phyloP scores from a whole-genome alignment of 1,284 basidiomycete species.

The Phlebopus sp. region DNA sequence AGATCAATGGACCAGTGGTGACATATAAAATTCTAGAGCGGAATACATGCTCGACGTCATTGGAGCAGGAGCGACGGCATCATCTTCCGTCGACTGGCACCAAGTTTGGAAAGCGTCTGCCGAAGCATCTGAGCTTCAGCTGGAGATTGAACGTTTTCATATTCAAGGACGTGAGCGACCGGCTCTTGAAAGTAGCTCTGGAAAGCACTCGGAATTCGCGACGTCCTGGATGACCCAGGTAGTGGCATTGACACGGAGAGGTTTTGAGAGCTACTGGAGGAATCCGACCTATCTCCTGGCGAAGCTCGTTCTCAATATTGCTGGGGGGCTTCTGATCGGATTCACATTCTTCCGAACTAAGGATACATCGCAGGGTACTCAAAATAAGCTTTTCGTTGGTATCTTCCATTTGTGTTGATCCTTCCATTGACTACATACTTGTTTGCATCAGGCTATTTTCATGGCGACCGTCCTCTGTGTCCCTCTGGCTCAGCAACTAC shows the following conservation, averaged over 20 bases:
- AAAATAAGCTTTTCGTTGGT: slow-evolving; percentile 72
- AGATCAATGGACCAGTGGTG: neutral
- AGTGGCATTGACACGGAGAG: slow-evolving; percentile 37
- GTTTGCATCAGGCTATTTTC: slow-evolving; percentile 35
- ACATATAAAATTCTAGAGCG: slow-evolving; percentile 35
- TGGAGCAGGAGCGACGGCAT: slow-evolving; percentile 55
- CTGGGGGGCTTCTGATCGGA: slow-evolving; percentile 57
- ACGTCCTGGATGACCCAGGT: slow-evolving; percentile 47
- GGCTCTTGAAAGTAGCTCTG: slow-evolving; percentile 20
- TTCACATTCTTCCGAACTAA: slow-evolving; percentile 66
- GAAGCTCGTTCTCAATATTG: slow-evolving; percentile 58
- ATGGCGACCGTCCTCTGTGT: slow-evolving; percentile 46
- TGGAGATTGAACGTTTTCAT: slow-evolving; percentile 39
- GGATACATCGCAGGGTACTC: slow-evolving; percentile 65
- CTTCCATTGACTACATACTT: neutral
- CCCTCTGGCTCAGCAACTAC: slow-evolving; percentile 52
- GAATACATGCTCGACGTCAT: slow-evolving; percentile 70
- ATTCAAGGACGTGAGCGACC: slow-evolving; percentile 36
- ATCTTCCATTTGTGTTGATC: neutral
- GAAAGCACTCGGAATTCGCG: slow-evolving; percentile 47
- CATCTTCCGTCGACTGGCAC: slow-evolving; percentile 41
- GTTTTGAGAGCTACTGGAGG: slow-evolving; percentile 38
- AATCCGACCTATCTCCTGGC: slow-evolving; percentile 73
- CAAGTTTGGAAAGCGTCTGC: slow-evolving; percentile 38
- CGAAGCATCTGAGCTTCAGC: slow-evolving; percentile 31